Conservation (phyloP, 2,329 filamentous ascomycete genomes). For the Neophaeococcomyces aloes region DNA sequence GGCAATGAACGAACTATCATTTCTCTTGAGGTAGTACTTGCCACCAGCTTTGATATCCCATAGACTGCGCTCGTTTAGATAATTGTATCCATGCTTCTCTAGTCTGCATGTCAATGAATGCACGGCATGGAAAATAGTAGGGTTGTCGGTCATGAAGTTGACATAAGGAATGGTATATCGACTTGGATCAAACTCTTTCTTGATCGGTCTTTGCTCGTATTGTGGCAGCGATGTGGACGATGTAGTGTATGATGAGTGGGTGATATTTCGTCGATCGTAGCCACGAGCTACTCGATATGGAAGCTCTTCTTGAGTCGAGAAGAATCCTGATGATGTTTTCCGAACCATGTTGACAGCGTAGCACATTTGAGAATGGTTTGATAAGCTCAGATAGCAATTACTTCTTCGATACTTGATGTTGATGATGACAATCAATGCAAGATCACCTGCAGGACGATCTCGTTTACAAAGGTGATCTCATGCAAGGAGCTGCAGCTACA, state of each 20-base stretch:
- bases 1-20: slow-evolving; percentile 74
- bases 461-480: not conserved
- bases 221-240: slow-evolving; percentile 11
- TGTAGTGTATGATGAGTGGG: slow-evolving; percentile 10
- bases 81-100: slow-evolving; percentile 59
- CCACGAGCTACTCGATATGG: slow-evolving; percentile 19
- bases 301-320: slow-evolving; percentile 19
- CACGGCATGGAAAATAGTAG: slow-evolving; percentile 87
- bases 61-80: slow-evolving; percentile 63
- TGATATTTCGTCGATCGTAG: slow-evolving; percentile 17
- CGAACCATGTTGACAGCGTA: slow-evolving; percentile 19
- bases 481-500: slow-evolving; percentile 5
- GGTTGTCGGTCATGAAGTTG: slow-evolving; percentile 78
- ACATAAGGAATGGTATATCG: slow-evolving; percentile 74
- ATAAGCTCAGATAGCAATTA: not conserved
- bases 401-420: not conserved
- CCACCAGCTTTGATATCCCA: slow-evolving; percentile 77
- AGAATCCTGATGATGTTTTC: slow-evolving; percentile 22
- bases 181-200: slow-evolving; percentile 33
- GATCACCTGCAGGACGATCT: not conserved
- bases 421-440: not conserved
- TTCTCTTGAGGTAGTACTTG: slow-evolving; percentile 81
- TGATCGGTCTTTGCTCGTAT: slow-evolving; percentile 12
- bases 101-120: slow-evolving; percentile 66
- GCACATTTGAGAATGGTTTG: slow-evolving; percentile 3